Base-by-base conservation (phyloP, 192 early-diverging fungal species). In the Backusella mclennaniae region DNA sequence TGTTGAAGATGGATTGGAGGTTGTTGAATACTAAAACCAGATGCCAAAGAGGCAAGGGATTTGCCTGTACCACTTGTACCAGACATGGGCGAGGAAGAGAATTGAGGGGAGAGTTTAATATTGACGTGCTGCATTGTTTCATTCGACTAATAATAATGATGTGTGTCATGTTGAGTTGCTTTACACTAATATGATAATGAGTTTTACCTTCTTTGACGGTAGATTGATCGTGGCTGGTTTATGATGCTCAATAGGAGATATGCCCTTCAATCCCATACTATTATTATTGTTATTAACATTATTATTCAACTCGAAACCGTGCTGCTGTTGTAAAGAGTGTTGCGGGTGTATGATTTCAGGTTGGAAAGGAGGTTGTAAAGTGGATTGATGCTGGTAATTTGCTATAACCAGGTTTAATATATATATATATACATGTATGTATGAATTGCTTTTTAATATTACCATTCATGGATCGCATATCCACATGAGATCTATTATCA, bases 31-130 rank as follows among this genome's bases (percentile, higher is more conserved):
- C 36, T 59, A 3, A 77, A 26, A 0, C 80, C 76, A 15, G 76
- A 77, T 15, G 77, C 39, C 1, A 74, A 35, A 4, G 71, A 68
- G 7, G 44, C 72, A 41, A 69, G 29, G 0, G 73, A 79, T 46
- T 52, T 76, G 15, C 71, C 77, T 9, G 72, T 66, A 23, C 53
- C 53, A 23, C 67, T 74, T 41, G 35, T 73, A 9, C 77, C 77
- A 9, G 77, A 79, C 23, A 39, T 79, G 6, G 77, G 73, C 3
- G 77, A 74, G 39, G 77, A 67, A 14, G 75, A 69, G 49, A 77
- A 77, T 14, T 71, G 77, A 26, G 77, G 77, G 12, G 71, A 71
- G 35, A 56, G 31, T 36, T 63, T 39, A 8, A 29, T 71, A 26
- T 42, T 42, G 35, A 29, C 26, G 11, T 63, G 59, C 17, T 35